Percentiles rank a stretch among this genome's conserved stretches.
Conservation (phyloP, 2,329 filamentous ascomycete genomes). For the Trichoderma koningii region DNA sequence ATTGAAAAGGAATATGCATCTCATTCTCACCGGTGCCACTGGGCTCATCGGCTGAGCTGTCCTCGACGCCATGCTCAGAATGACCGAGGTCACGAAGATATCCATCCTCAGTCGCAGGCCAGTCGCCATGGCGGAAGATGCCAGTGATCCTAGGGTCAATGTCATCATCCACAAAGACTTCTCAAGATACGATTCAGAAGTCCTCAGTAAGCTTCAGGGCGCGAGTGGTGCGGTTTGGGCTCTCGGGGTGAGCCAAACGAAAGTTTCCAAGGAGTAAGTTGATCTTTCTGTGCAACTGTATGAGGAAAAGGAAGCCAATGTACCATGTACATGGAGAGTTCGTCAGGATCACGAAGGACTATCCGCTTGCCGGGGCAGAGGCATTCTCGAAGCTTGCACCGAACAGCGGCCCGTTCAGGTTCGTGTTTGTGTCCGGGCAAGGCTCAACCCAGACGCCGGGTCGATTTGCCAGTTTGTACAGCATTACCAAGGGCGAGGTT, state of each 20-base stretch:
- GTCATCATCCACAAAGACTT: constrained; percentile 28
- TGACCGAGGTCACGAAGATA: constrained; percentile 25
- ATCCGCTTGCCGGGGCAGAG: constrained; percentile 2
- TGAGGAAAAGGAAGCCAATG: background rate
- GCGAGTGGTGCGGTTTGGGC: constrained; percentile 27
- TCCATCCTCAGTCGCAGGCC: constrained; percentile 27
- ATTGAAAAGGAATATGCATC: constrained; percentile 9
- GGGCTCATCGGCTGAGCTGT: constrained; percentile 26
- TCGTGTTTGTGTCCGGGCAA: constrained; percentile 15
- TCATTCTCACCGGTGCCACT: constrained; percentile 27
- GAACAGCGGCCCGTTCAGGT: background rate
- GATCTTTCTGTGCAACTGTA: too few species aligned
- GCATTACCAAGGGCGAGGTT: constrained; percentile 12
- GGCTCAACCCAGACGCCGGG: constrained; percentile 13
- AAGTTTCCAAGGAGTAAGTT: constrained; percentile 17
- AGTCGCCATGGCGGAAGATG: constrained; percentile 23
- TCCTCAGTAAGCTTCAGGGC: constrained; percentile 20
- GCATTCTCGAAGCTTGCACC: constrained; percentile 5
- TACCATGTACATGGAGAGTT: background rate
- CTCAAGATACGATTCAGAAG: constrained; percentile 18
- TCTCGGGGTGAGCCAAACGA: constrained; percentile 4
- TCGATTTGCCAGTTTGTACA: constrained; percentile 3
- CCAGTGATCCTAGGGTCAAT: constrained; percentile 14
- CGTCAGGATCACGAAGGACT: constrained; percentile 3
- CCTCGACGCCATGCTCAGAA: constrained; percentile 26